phyloP scores from a whole-genome alignment of 176 grass and related monocot genomes.

The Oryza rufipogon region DNA sequence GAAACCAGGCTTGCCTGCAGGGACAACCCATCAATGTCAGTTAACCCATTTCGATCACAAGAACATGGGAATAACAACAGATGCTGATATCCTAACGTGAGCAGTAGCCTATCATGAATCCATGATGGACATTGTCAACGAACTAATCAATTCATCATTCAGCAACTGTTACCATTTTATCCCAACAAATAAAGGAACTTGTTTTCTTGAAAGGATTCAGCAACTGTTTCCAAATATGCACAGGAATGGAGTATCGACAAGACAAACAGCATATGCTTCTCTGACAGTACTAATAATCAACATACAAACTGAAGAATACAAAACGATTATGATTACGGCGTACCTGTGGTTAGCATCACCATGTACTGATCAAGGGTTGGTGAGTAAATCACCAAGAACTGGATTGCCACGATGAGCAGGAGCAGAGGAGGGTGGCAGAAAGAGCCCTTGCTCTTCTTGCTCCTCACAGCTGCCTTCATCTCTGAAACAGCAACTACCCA shows the following conservation, averaged over 20 bases:
- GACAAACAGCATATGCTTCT: not conserved
- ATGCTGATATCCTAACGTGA: not conserved
- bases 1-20: conserved; percentile 50
- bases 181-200: not conserved
- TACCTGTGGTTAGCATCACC: conserved; percentile 48
- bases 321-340: not conserved
- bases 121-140: not conserved
- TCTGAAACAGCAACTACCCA: not conserved
- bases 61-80: not conserved
- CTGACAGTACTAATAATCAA: not conserved
- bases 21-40: not conserved
- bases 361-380: conserved; percentile 41
- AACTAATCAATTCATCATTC: not conserved
- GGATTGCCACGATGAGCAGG: conserved; percentile 46
- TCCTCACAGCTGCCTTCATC: conserved; percentile 43
- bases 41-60: conserved; percentile 4
- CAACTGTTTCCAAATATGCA: not conserved
- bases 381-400: conserved; percentile 56
- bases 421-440: conserved; percentile 43
- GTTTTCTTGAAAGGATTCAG: not conserved
- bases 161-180: not conserved
- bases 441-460: conserved; percentile 33
- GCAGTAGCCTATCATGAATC: not conserved
- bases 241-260: not conserved
- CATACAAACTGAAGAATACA: no score